These are phyloP conservation scores for Scedosporium minutisporum DNA, from an alignment of 2,329 filamentous ascomycete species.

Conservation along the genomic window DNA sequence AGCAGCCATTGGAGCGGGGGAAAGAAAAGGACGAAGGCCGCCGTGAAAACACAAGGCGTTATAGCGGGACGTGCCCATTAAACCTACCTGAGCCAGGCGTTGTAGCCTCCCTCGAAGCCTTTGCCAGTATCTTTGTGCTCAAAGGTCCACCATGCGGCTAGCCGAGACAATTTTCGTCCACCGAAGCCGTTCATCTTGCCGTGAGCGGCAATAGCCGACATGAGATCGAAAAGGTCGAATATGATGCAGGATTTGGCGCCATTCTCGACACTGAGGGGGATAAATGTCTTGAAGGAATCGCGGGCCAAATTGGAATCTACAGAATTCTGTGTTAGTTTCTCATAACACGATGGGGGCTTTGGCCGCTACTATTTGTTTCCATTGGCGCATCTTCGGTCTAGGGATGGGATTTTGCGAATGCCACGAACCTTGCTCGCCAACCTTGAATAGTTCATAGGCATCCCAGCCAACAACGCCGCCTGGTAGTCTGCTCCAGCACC, in stretches of 20 bases:
- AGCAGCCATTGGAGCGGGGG: constrained; percentile 14
- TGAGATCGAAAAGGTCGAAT: constrained; percentile 90
- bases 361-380: too few species aligned
- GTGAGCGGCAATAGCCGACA: constrained; percentile 84
- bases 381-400: neutral
- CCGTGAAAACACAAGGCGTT: constrained; percentile 4
- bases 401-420: constrained; percentile 59
- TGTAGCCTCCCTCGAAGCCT: constrained; percentile 92
- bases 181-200: constrained; percentile 89
- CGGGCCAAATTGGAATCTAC: constrained; percentile 82
- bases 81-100: constrained; percentile 68
- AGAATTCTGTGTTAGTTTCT: neutral
- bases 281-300: constrained; percentile 93
- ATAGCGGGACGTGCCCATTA: neutral
- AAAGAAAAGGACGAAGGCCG: neutral
- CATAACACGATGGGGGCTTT: too few species aligned
- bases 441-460: constrained; percentile 89
- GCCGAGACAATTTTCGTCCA: constrained; percentile 84
- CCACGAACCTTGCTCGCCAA: constrained; percentile 74
- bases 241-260: constrained; percentile 80
- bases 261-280: constrained; percentile 86
- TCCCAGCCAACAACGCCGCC: constrained; percentile 95
- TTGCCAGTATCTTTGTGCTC: constrained; percentile 78
- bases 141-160: constrained; percentile 98
- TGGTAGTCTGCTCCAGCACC: constrained; percentile 91